Evolutionary conservation across 805 yeast species (phyloP), one percentile per base, ranked within the genome.

Genomic region (Ogataea minuta): DNA sequence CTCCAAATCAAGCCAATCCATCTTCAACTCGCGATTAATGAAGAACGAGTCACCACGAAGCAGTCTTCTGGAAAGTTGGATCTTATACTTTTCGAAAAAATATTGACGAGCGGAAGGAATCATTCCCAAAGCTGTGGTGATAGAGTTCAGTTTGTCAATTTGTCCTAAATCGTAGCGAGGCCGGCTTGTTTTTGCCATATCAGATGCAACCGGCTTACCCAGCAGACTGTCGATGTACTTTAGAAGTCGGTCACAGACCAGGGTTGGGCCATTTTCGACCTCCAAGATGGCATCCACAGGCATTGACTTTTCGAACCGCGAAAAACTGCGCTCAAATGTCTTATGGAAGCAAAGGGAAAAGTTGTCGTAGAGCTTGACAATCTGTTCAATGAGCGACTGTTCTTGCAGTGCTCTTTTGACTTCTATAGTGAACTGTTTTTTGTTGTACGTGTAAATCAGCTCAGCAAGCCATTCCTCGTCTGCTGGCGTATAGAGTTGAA

Each of bases 81-180:
- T 46, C 13, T 47, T 48, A 34, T 49, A 53, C 28, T 41, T 49
- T 16, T 53, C 51, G 35, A 53, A 51, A 19, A 53, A 51, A 10
- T 50, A 41, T 15, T 42, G 45, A 19, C 55, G 38, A n/a, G 35
- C 43, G 6, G 45, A 47, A 3, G 54, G 50, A 11, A 51, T 33
- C 42, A 53, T 43, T 1, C 43, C 38, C 17, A 52, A 35, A 12
- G 39, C 35, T 3, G 45, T 17, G 12, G 32, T 21, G 15, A 26
- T 16, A 12, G 23, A 15, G 15, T 19, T 17, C 6, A 28, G 28
- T 15, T 27, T 7, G 17, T 19, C 21, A 14, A 6, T 20, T 8
- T 20, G 31, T 8, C 21, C 21, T 8, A 19, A 19, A 19, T 19
- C 21, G 21, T 19, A 19, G 8, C 21, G 21, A 19, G 21, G 21